phyloP scores from a whole-genome alignment of 345 rosid genomes.

The Camelina sativa region DNA sequence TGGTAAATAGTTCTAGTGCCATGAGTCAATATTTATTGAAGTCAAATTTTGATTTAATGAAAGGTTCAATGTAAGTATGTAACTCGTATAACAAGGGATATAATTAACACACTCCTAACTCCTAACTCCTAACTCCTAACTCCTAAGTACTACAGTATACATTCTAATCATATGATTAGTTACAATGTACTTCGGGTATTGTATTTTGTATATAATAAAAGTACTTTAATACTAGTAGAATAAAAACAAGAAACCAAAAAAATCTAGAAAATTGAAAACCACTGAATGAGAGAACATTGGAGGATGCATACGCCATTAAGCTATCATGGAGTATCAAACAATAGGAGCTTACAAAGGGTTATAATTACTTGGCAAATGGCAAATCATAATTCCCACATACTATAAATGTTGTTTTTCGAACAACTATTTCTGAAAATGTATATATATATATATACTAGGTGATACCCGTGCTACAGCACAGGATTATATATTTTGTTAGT shows the following conservation, averaged over 20 bases:
- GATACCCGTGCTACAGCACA: too few relatives aligned
- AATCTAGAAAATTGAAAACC: constrained; percentile 11
- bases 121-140: too few relatives aligned
- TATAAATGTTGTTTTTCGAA: not conserved
- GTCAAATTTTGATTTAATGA: constrained; percentile 4
- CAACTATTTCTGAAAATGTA: not conserved
- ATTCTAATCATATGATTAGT: not conserved
- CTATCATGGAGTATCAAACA: not conserved
- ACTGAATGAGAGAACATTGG: not conserved
- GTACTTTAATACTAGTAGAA: not conserved
- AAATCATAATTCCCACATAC: too few relatives aligned
- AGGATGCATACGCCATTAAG: not conserved
- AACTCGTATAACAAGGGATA: not conserved
- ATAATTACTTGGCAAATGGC: too few relatives aligned
- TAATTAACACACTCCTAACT: not conserved
- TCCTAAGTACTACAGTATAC: too few relatives aligned
- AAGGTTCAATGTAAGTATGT: constrained; percentile 8
- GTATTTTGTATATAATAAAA: too few relatives aligned
- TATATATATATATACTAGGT: too few relatives aligned
- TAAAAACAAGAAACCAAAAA: not conserved
- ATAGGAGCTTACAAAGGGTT: not conserved
- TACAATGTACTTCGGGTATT: constrained; percentile 12
- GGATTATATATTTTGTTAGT: too few relatives aligned
- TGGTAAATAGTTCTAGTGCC: not conserved
- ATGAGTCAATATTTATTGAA: constrained; percentile 6